Conservation (phyloP, 495 filamentous ascomycete genomes). For the Margaritispora aquatica region DNA sequence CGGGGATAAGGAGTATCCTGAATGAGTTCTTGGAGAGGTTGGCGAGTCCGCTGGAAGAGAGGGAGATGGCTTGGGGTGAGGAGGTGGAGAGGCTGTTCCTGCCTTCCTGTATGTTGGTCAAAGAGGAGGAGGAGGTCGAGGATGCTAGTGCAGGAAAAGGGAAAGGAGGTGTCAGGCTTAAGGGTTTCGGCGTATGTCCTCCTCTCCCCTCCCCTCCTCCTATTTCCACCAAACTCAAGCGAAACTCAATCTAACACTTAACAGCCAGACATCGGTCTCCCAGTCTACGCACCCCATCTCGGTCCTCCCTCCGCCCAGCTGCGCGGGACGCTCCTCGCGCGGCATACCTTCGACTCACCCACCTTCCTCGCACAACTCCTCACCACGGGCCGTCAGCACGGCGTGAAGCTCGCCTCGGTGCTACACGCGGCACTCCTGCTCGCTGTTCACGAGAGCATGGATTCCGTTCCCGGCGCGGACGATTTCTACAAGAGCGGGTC, state of each 20-base stretch:
- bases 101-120: neutral
- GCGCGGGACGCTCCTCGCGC: neutral
- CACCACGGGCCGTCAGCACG: neutral
- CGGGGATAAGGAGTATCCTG: constrained; percentile 1
- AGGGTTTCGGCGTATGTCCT: neutral
- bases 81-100: constrained; percentile 1
- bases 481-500: neutral
- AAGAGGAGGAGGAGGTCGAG: neutral
- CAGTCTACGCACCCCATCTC: neutral
- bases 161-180: neutral
- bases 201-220: neutral
- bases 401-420: constrained; percentile 2
- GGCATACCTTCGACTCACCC: neutral
- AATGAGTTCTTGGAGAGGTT: constrained; percentile 7
- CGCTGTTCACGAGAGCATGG: neutral
- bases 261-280: constrained; percentile 2
- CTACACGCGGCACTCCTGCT: constrained; percentile 2
- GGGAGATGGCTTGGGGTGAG: neutral
- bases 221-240: neutral
- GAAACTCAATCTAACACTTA: neutral
- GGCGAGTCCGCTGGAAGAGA: neutral
- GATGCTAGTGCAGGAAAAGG: neutral
- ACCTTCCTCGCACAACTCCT: constrained; percentile 3
- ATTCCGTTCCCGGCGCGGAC: neutral
- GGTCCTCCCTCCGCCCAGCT: neutral